Percentiles rank a stretch among this genome's conserved stretches.
These are phyloP conservation scores for Ceratocystis cubensis DNA, from an alignment of 2,329 filamentous ascomycete genomes.

Conservation along the genomic window DNA sequence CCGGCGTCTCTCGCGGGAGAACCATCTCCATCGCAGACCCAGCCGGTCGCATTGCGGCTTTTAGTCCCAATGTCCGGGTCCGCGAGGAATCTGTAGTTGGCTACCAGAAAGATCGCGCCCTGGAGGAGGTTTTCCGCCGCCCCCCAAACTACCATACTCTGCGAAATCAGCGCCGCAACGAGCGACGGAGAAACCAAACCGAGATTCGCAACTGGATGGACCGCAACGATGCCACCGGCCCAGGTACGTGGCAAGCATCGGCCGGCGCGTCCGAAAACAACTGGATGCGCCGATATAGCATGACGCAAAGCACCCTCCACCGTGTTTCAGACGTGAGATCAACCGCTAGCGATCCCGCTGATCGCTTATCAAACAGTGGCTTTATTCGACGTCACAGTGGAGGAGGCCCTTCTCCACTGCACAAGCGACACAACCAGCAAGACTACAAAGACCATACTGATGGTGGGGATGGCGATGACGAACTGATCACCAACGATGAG, in stretches of 20 bases:
- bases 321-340: conserved; percentile 46
- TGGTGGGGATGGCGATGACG: conserved; percentile 70
- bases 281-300: conserved; percentile 42
- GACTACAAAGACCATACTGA: conserved; percentile 55
- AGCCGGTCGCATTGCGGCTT: conserved; percentile 46
- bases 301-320: conserved; percentile 37
- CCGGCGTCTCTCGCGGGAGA: conserved; percentile 38
- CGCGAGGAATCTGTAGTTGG: conserved; percentile 80
- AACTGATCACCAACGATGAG: conserved; percentile 71
- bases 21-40: conserved; percentile 47
- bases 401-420: conserved; percentile 21
- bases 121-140: conserved; percentile 81
- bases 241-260: conserved; percentile 13
- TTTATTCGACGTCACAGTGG: conserved; percentile 23
- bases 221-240: conserved; percentile 42
- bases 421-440: conserved; percentile 33
- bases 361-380: conserved; percentile 44
- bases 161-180: conserved; percentile 46
- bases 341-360: conserved; percentile 50
- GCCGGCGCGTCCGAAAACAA: conserved; percentile 28
- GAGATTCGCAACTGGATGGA: conserved; percentile 90
- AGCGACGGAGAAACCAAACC: conserved; percentile 61
- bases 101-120: conserved; percentile 74
- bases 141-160: conserved; percentile 53
- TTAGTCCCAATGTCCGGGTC: conserved; percentile 59